Evolutionary conservation across 164 flowering plant species (phyloP).

Genomic region (Pachysandra terminalis): DNA sequence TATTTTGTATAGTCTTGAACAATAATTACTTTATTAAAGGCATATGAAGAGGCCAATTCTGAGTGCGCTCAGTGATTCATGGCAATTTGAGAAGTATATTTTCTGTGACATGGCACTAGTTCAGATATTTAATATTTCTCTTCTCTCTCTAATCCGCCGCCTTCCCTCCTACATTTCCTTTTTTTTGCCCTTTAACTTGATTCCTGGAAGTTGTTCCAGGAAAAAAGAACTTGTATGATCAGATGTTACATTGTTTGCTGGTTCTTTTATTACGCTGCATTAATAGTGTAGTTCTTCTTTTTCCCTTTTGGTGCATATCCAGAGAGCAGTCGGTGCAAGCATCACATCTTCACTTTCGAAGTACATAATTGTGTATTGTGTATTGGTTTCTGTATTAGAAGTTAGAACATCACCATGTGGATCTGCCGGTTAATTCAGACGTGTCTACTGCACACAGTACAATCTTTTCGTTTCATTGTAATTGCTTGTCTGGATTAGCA

Average conservation of each 20-base stretch:
- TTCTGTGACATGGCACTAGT: slow-evolving; percentile 7
- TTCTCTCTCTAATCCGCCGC: no score
- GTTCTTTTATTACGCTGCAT: neutral
- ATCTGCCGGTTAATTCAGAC: no score
- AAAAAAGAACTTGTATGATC: neutral
- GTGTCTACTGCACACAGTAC: neutral
- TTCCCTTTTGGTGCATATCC: neutral
- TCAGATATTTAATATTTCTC: slow-evolving; percentile 1
- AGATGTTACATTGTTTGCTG: neutral
- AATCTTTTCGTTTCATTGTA: neutral
- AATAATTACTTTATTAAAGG: slow-evolving; percentile 30
- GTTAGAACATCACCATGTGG: neutral
- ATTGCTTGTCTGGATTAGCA: neutral
- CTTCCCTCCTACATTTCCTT: neutral
- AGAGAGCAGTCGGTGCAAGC: neutral
- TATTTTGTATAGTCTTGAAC: slow-evolving; percentile 36
- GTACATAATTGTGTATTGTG: neutral
- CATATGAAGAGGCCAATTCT: slow-evolving; percentile 32
- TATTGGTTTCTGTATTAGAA: neutral
- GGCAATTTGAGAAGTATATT: slow-evolving; percentile 15
- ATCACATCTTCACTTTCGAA: neutral
- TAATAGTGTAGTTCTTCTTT: neutral
- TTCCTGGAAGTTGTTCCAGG: slow-evolving; percentile 6
- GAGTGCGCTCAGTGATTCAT: slow-evolving; percentile 11
- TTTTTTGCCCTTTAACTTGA: neutral